A percentile compares a stretch with the other conserved stretches of the same genome.
Evolutionary conservation across 2,329 filamentous ascomycete genomes (phyloP).

Genomic region (Talaromyces marneffei): DNA sequence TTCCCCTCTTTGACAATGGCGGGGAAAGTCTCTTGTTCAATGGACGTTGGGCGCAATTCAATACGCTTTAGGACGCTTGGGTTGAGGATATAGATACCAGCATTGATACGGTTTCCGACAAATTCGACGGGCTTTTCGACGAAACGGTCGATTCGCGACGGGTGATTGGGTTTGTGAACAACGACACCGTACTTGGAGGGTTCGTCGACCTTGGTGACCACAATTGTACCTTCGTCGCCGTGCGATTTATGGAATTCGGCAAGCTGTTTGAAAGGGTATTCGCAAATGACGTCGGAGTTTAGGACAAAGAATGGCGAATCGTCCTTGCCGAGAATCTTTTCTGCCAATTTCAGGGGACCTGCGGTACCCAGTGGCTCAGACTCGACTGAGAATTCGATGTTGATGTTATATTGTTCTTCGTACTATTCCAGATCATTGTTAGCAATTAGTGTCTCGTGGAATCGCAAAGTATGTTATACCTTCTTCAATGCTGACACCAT

Average conservation of each 20-base stretch:
- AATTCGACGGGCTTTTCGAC: slow-evolving; percentile 99
- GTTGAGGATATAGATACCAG: slow-evolving; percentile 97
- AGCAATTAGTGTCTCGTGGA: too few relatives aligned
- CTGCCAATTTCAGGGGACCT: slow-evolving; percentile 89
- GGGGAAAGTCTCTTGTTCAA: slow-evolving; percentile 98
- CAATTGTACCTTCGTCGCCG: slow-evolving; percentile 93
- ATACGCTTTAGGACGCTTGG: slow-evolving; percentile 85
- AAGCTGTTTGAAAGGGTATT: slow-evolving; percentile 88
- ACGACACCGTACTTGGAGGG: slow-evolving; percentile 98
- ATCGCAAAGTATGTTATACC: too few relatives aligned
- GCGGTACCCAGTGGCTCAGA: slow-evolving; percentile 91
- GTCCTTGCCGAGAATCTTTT: slow-evolving; percentile 86
- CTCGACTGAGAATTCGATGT: slow-evolving; percentile 96
- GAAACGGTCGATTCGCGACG: slow-evolving; percentile 92
- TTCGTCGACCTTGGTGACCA: slow-evolving; percentile 98
- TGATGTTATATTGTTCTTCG: slow-evolving; percentile 85
- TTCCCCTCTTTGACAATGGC: slow-evolving; percentile 83
- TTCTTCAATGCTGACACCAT: slow-evolving; percentile 93
- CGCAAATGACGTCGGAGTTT: slow-evolving; percentile 97
- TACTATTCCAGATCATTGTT: slow-evolving; percentile 51
- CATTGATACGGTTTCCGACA: slow-evolving; percentile 97
- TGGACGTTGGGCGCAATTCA: slow-evolving; percentile 91
- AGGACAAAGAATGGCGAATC: slow-evolving; percentile 95
- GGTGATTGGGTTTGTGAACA: slow-evolving; percentile 89
- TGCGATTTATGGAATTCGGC: slow-evolving; percentile 88